Percentiles rank a stretch among this genome's conserved stretches.
Conservation (phyloP, 352 stramenopile species). For the Phytophthora niederhauseri region DNA sequence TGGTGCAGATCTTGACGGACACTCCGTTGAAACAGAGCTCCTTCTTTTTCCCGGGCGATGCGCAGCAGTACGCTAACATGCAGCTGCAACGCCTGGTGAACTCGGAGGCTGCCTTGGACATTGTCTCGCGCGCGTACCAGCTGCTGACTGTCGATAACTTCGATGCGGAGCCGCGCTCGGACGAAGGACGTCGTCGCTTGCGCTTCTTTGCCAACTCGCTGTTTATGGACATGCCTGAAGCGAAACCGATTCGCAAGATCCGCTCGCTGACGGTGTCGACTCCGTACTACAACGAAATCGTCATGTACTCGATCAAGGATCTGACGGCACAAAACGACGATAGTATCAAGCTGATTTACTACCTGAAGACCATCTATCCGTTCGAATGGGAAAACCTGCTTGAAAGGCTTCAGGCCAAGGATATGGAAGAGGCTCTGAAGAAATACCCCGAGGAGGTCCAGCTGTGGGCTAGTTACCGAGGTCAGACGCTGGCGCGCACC, state of each 20-base stretch:
- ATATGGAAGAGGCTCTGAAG: slow-evolving; percentile 86
- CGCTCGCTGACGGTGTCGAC: slow-evolving; percentile 83
- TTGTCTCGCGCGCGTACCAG: slow-evolving; percentile 86
- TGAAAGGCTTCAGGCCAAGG: slow-evolving; percentile 75
- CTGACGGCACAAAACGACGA: slow-evolving; percentile 86
- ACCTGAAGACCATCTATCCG: slow-evolving; percentile 91
- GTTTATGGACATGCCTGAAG: slow-evolving; percentile 92
- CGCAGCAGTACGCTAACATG: slow-evolving; percentile 82
- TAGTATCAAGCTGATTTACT: slow-evolving; percentile 97
- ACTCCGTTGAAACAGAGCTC: slow-evolving; percentile 87
- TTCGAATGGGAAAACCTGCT: slow-evolving; percentile 89
- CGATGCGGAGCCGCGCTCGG: slow-evolving; percentile 85
- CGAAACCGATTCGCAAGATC: slow-evolving; percentile 87
- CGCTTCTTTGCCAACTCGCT: slow-evolving; percentile 90
- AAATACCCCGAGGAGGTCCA: slow-evolving; percentile 84
- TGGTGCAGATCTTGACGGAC: slow-evolving; percentile 87
- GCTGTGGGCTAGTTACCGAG: slow-evolving; percentile 85
- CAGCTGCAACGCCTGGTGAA: slow-evolving; percentile 85
- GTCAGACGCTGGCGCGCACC: slow-evolving; percentile 84
- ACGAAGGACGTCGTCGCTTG: slow-evolving; percentile 84
- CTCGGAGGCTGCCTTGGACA: slow-evolving; percentile 81
- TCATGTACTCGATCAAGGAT: slow-evolving; percentile 91
- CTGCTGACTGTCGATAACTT: slow-evolving; percentile 91
- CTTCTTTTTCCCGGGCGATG: slow-evolving; percentile 89
- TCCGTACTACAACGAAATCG: slow-evolving; percentile 92